Evolutionary conservation across 2,329 filamentous ascomycete genomes (phyloP).

Genomic region (Hypoxylon sp.): DNA sequence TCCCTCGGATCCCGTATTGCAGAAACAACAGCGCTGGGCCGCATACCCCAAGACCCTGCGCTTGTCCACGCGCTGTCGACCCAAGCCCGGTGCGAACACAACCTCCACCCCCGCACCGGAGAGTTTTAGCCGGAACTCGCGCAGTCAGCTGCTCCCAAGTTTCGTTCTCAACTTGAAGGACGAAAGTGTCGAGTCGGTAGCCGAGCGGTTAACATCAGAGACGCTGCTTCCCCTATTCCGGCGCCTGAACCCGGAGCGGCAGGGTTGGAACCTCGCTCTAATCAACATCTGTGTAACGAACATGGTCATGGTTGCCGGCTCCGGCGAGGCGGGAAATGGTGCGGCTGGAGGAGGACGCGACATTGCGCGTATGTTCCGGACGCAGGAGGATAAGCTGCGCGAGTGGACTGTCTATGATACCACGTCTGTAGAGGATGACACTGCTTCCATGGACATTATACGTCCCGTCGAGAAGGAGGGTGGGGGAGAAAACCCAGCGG

Average conservation of each 20-base stretch:
- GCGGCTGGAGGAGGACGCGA: constrained; percentile 68
- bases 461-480: neutral
- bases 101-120: constrained; percentile 58
- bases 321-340: constrained; percentile 58
- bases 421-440: constrained; percentile 27
- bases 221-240: constrained; percentile 78
- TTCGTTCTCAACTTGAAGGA: constrained; percentile 78
- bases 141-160: constrained; percentile 78
- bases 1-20: constrained; percentile 50
- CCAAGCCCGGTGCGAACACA: constrained; percentile 57
- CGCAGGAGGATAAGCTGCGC: constrained; percentile 76
- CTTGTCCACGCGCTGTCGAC: constrained; percentile 77
- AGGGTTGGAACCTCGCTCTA: constrained; percentile 83
- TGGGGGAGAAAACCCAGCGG: neutral
- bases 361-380: constrained; percentile 85
- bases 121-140: constrained; percentile 78
- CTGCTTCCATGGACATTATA: neutral
- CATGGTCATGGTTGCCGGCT: constrained; percentile 71
- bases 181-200: constrained; percentile 67
- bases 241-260: constrained; percentile 76
- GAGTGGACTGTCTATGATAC: constrained; percentile 72
- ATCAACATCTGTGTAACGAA: constrained; percentile 91
- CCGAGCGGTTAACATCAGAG: constrained; percentile 77
- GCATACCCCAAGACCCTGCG: constrained; percentile 86
- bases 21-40: constrained; percentile 69